Percentiles rank a stretch among this genome's conserved stretches.
phyloP scores from a whole-genome alignment of 2,329 filamentous ascomycete genomes.

The Botryotinia calthae region DNA sequence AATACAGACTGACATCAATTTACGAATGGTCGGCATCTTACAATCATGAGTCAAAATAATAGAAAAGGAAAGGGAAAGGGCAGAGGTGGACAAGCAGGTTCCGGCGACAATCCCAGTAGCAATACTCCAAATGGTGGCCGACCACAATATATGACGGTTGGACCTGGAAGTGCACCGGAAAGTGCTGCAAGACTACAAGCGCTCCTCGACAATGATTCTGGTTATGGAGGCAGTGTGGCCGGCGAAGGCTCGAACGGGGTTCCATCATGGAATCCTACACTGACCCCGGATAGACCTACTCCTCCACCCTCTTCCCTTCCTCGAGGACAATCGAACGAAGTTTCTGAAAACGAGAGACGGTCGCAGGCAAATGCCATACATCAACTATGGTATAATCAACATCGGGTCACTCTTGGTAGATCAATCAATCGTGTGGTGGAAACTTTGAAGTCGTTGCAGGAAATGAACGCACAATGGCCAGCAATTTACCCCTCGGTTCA shows the following conservation, averaged over 20 bases:
- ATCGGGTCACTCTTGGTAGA: constrained; percentile 80
- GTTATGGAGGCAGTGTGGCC: constrained; percentile 79
- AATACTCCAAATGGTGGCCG: constrained; percentile 26
- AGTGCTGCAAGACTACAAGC: constrained; percentile 78
- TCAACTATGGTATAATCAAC: constrained; percentile 93
- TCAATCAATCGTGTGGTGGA: constrained; percentile 87
- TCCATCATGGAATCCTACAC: constrained; percentile 46
- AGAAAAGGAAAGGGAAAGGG: constrained; percentile 49
- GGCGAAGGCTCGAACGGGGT: constrained; percentile 55
- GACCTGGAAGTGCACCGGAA: constrained; percentile 75
- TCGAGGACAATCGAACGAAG: constrained; percentile 32
- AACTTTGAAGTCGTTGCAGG: constrained; percentile 75
- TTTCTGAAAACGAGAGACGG: constrained; percentile 61
- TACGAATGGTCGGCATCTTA: constrained; percentile 27
- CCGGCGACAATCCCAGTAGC: constrained; percentile 19
- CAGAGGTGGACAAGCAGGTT: constrained; percentile 25
- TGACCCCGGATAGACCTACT: constrained; percentile 48
- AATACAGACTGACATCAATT: background rate
- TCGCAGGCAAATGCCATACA: constrained; percentile 79
- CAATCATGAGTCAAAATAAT: constrained; percentile 60
- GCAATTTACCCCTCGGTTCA: constrained; percentile 90
- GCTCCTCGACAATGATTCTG: constrained; percentile 83
- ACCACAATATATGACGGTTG: constrained; percentile 84
- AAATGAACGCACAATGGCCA: constrained; percentile 89
- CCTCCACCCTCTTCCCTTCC: constrained; percentile 42